Conservation (phyloP, 1,139 yeast genomes). For the Cylindricascospora bacillispora region DNA sequence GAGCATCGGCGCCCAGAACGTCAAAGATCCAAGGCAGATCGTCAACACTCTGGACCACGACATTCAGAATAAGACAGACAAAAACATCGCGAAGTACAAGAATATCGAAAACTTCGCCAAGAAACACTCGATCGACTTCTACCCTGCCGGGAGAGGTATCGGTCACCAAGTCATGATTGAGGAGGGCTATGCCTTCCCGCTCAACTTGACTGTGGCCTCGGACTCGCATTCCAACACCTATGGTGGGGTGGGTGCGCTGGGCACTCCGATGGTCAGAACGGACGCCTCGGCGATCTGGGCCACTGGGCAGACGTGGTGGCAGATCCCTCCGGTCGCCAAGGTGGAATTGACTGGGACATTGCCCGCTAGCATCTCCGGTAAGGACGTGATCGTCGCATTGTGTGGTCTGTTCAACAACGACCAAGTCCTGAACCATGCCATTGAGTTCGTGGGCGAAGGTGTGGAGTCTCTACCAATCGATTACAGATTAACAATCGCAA, state of each 20-base stretch:
- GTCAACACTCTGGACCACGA: slow-evolving; percentile 97
- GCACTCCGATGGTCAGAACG: slow-evolving; percentile 95
- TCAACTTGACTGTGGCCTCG: slow-evolving; percentile 86
- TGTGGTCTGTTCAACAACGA: slow-evolving; percentile 94
- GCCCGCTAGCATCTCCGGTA: slow-evolving; percentile 85
- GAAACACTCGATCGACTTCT: slow-evolving; percentile 89
- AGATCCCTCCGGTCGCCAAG: slow-evolving; percentile 95
- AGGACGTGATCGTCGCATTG: slow-evolving; percentile 89
- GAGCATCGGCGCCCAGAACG: slow-evolving; percentile 82
- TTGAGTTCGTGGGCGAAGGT: slow-evolving; percentile 79
- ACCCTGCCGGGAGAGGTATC: slow-evolving; percentile 98
- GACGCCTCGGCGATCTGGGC: slow-evolving; percentile 99
- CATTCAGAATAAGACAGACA: slow-evolving; percentile 83
- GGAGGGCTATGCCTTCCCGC: slow-evolving; percentile 96
- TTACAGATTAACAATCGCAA: slow-evolving; percentile 89
- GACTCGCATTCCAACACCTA: slow-evolving; percentile 97
- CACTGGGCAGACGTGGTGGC: slow-evolving; percentile 99
- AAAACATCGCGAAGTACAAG: slow-evolving; percentile 72
- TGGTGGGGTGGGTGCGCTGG: slow-evolving; percentile 92
- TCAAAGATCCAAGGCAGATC: slow-evolving; percentile 76
- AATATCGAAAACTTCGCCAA: slow-evolving; percentile 84
- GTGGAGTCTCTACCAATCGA: slow-evolving; percentile 65
- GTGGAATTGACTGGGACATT: slow-evolving; percentile 76
- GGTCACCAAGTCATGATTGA: slow-evolving; percentile 99
- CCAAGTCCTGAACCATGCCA: slow-evolving; percentile 93